Evolutionary conservation across 2,329 filamentous ascomycete species (phyloP).

Genomic region (Alternaria sp.): DNA sequence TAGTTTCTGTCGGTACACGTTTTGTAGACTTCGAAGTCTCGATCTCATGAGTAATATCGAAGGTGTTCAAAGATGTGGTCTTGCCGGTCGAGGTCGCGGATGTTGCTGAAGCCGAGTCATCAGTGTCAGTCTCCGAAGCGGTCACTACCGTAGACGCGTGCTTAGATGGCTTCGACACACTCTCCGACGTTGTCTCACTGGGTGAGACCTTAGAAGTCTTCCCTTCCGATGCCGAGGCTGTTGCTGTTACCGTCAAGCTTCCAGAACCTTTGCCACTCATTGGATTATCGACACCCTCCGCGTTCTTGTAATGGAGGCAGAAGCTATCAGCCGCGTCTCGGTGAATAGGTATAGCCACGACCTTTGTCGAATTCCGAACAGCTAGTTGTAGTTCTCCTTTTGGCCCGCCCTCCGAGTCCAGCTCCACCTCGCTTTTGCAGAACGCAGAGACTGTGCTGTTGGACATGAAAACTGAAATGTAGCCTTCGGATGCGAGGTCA

Average conservation of each 20-base stretch:
- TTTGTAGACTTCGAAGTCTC: not conserved
- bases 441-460: not conserved
- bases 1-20: fast-evolving
- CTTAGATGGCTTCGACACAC: not conserved
- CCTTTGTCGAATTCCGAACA: not conserved
- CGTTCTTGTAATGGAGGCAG: not conserved
- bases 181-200: not conserved
- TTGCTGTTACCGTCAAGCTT: fast-evolving
- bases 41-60: not conserved
- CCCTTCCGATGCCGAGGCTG: not conserved
- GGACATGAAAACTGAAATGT: slow-evolving; percentile 6
- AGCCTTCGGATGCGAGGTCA: slow-evolving; percentile 1
- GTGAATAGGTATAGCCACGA: not conserved
- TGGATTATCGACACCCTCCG: not conserved
- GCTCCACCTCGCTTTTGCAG: not conserved
- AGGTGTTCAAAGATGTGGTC: not conserved
- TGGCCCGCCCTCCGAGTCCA: not conserved
- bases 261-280: not conserved
- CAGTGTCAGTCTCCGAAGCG: not conserved
- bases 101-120: not conserved
- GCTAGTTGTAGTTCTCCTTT: not conserved
- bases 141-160: not conserved
- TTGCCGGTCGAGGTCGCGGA: not conserved
- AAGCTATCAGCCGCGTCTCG: not conserved
- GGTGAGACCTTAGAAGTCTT: not conserved